phyloP scores from a whole-genome alignment of 805 yeast species.

The Tanozyma kutaoensis region DNA sequence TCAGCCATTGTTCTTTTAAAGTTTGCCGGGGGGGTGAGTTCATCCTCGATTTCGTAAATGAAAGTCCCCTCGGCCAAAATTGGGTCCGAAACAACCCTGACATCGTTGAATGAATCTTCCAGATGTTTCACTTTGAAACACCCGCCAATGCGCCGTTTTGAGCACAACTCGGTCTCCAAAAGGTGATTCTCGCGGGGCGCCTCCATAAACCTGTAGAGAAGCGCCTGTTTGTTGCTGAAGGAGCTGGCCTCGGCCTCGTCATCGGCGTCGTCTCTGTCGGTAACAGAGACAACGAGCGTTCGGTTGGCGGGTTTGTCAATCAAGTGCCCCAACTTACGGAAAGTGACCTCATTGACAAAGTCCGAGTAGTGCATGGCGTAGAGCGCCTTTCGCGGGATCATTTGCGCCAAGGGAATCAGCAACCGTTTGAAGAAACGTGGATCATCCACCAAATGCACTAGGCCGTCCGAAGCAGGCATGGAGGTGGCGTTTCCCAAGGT shows the following conservation, averaged over 20 bases:
- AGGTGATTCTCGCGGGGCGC: slow-evolving; percentile 30
- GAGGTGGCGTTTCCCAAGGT: slow-evolving; percentile 1
- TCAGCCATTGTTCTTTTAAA: slow-evolving; percentile 50
- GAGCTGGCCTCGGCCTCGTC: slow-evolving; percentile 12
- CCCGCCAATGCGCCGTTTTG: slow-evolving; percentile 43
- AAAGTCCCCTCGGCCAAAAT: slow-evolving; percentile 45
- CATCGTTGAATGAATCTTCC: slow-evolving; percentile 39
- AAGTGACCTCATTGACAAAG: slow-evolving; percentile 58
- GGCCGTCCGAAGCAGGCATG: slow-evolving; percentile 17
- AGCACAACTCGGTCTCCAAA: slow-evolving; percentile 40
- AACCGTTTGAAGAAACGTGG: slow-evolving; percentile 10
- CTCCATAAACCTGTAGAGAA: slow-evolving; percentile 52
- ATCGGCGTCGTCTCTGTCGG: slow-evolving; percentile 19
- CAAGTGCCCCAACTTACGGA: slow-evolving; percentile 41
- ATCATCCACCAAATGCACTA: slow-evolving; percentile 17
- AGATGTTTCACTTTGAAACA: slow-evolving; percentile 31
- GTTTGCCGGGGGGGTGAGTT: slow-evolving; percentile 48
- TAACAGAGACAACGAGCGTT: slow-evolving; percentile 45
- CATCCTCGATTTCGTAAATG: slow-evolving; percentile 54
- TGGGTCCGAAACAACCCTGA: slow-evolving; percentile 28
- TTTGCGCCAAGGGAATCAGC: slow-evolving; percentile 9
- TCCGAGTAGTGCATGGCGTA: slow-evolving; percentile 35
- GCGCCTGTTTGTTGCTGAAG: slow-evolving; percentile 20
- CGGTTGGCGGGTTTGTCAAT: slow-evolving; percentile 43
- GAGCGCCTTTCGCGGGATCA: slow-evolving; percentile 22